These are phyloP conservation scores for Fusarium paranaense DNA, from an alignment of 2,329 filamentous ascomycete species.

Conservation along the genomic window DNA sequence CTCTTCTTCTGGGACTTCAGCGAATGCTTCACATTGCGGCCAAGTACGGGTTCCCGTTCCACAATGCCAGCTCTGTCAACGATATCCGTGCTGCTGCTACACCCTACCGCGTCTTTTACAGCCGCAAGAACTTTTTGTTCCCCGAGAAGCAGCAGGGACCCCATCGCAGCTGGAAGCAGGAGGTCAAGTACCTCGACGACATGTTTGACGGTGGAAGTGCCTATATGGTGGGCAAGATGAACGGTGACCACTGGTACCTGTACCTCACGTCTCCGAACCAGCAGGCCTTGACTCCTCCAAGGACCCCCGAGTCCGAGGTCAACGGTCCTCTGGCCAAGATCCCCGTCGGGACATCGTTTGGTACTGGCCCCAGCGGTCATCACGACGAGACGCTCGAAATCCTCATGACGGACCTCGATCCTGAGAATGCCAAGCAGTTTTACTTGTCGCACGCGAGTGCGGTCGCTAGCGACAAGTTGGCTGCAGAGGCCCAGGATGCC, in stretches of 20 bases:
- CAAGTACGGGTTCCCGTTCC: slow-evolving; percentile 85
- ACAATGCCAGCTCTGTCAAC: slow-evolving; percentile 73
- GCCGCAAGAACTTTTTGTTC: slow-evolving; percentile 97
- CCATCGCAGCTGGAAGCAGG: slow-evolving; percentile 97
- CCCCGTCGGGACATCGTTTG: slow-evolving; percentile 59
- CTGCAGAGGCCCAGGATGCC: slow-evolving; percentile 73
- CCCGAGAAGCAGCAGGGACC: slow-evolving; percentile 94
- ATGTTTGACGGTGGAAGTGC: slow-evolving; percentile 93
- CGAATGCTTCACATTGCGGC: slow-evolving; percentile 94
- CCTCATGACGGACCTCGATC: slow-evolving; percentile 78
- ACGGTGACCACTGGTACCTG: slow-evolving; percentile 98
- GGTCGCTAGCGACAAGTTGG: slow-evolving; percentile 85
- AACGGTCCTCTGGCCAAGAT: slow-evolving; percentile 61
- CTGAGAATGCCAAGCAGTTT: slow-evolving; percentile 77
- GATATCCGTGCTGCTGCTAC: slow-evolving; percentile 82
- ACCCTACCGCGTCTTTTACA: slow-evolving; percentile 97
- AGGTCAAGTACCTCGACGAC: slow-evolving; percentile 91
- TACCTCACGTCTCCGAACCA: slow-evolving; percentile 92
- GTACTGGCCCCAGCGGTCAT: slow-evolving; percentile 58
- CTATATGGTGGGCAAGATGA: slow-evolving; percentile 99
- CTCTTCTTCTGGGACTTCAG: slow-evolving; percentile 87
- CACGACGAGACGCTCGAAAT: slow-evolving; percentile 83
- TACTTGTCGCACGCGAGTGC: slow-evolving; percentile 81
- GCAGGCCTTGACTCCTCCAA: slow-evolving; percentile 81
- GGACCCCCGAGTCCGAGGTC: slow-evolving; percentile 73